phyloP scores from a whole-genome alignment of 2,329 filamentous ascomycete species.

The Pseudovirgaria hyperparasitica region DNA sequence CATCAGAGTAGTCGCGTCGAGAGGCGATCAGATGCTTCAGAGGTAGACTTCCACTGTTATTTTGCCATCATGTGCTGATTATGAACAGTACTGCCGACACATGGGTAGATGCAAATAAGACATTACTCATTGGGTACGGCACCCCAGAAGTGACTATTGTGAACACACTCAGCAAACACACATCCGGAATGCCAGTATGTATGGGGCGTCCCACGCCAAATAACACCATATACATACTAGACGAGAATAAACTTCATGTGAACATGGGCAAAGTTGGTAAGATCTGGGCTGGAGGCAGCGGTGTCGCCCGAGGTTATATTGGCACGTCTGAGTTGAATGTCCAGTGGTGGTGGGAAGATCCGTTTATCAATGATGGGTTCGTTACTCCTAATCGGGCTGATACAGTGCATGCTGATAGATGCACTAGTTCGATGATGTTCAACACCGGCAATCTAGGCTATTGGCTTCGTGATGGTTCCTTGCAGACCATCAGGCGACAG shows the following conservation, averaged over 20 bases:
- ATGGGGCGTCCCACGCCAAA: conserved; percentile 46
- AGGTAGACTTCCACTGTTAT: conserved; percentile 26
- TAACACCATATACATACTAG: conserved; percentile 43
- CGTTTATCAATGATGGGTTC: conserved; percentile 40
- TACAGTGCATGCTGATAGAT: background rate
- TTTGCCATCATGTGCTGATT: no score
- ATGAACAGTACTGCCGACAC: no score
- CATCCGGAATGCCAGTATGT: conserved; percentile 33
- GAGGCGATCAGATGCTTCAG: conserved; percentile 41
- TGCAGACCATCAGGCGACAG: conserved; percentile 43
- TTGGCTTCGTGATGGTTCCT: conserved; percentile 40
- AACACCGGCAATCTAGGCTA: conserved; percentile 47
- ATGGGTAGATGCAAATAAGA: no score
- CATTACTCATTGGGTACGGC: conserved; percentile 48
- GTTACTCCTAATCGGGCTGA: no score
- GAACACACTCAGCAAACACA: conserved; percentile 43
- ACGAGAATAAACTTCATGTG: conserved; percentile 34
- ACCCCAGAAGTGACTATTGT: conserved; percentile 49
- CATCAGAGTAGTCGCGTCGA: conserved; percentile 40
- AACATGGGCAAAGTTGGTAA: conserved; percentile 35
- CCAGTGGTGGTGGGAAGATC: conserved; percentile 37
- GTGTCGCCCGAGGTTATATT: conserved; percentile 44
- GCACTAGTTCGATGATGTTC: conserved; percentile 35
- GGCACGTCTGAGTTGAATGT: conserved; percentile 39
- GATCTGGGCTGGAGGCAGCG: conserved; percentile 46